Conservation (phyloP, 1,139 yeast species). For the Arxiozyma heterogenica region DNA sequence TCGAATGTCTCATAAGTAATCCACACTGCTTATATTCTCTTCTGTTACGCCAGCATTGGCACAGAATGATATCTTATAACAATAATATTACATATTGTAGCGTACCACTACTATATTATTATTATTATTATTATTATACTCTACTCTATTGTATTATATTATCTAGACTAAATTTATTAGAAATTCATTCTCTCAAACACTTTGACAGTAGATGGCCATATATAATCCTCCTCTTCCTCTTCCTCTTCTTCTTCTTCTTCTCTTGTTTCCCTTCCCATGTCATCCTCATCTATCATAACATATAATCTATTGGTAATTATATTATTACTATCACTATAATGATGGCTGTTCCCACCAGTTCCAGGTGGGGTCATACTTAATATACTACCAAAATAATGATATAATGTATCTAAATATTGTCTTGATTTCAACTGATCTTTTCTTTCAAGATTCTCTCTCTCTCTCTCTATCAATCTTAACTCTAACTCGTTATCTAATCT, state of each 20-base stretch:
- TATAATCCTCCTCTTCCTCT: background rate
- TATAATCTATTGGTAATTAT: background rate
- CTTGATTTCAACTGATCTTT: constrained; percentile 12
- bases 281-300: background rate
- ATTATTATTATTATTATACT: too few species aligned
- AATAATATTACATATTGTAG: too few species aligned
- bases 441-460: constrained; percentile 11
- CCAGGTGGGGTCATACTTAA: background rate
- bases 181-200: background rate
- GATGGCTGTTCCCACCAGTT: too few species aligned
- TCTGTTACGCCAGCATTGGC: too few species aligned
- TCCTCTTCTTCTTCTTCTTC: background rate
- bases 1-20: too few species aligned
- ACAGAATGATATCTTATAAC: too few species aligned
- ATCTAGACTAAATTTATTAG: background rate
- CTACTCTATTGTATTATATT: too few species aligned
- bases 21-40: too few species aligned
- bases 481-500: constrained; percentile 18
- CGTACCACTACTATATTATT: too few species aligned
- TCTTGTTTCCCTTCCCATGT: background rate
- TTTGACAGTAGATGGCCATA: background rate
- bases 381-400: constrained; percentile 5
- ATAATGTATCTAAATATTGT: constrained; percentile 5
- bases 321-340: background rate
- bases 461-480: constrained; percentile 16